A percentile compares a stretch with the other conserved stretches of the same genome.
These are phyloP conservation scores for Ettlia oleoabundans DNA, from an alignment of 139 green algal species.

Conservation along the genomic window DNA sequence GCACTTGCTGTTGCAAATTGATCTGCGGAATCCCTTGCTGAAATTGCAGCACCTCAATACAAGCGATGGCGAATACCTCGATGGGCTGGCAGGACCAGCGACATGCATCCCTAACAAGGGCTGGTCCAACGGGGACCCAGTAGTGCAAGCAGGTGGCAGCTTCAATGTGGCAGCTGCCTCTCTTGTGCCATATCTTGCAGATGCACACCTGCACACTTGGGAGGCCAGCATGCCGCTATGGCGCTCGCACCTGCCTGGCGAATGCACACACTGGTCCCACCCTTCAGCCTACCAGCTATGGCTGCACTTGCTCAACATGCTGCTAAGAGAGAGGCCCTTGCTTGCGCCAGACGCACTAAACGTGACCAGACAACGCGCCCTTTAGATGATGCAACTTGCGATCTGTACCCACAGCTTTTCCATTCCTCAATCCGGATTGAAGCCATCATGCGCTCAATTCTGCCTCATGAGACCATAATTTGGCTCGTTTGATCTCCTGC, in stretches of 20 bases:
- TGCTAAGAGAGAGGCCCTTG: background rate
- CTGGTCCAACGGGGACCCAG: background rate
- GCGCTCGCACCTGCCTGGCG: slow-evolving; percentile 18
- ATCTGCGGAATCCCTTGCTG: no score
- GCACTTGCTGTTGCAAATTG: no score
- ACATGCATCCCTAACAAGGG: background rate
- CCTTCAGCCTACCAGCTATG: slow-evolving; percentile 47
- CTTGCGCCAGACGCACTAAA: background rate
- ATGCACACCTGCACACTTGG: slow-evolving; percentile 41
- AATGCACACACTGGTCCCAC: slow-evolving; percentile 47
- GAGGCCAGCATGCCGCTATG: slow-evolving; percentile 38
- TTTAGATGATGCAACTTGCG: no score
- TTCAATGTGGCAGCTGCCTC: slow-evolving; percentile 33
- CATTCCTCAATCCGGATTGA: no score
- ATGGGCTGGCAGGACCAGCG: no score
- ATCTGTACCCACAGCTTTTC: no score
- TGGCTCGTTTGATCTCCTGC: no score
- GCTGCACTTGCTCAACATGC: slow-evolving; percentile 23
- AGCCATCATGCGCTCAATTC: no score
- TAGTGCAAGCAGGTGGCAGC: slow-evolving; percentile 13
- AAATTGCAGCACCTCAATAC: no score
- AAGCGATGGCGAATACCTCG: no score
- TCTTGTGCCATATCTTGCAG: slow-evolving; percentile 17
- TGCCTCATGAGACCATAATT: no score
- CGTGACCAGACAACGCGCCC: no score